Base-by-base conservation (phyloP, 495 filamentous ascomycete genomes). In the Ramalina peruviana region DNA sequence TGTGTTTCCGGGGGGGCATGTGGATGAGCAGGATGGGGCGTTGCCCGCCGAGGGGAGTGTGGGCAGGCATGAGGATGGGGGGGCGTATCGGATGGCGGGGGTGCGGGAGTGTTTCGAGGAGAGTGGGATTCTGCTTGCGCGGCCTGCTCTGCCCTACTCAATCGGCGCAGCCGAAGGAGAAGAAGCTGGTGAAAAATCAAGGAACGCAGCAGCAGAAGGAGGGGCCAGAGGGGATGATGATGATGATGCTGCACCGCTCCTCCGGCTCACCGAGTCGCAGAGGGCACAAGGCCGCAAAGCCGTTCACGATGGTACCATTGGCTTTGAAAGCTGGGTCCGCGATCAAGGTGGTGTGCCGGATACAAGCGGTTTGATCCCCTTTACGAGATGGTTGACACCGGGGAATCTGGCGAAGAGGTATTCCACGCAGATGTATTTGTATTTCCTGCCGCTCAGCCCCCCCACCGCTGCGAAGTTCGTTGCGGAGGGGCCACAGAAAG, bases 101-200 rank as follows among this genome's bases (percentile, higher is more conserved):
- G 79, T 97, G 47, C 72, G 90, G 3, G 90, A 97, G 67, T 84
- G 87, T 1, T 96, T 98, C 60, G 92, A 98, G 60, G 92, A 97
- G 64, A 88, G 84, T 54, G 92, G 92, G 0, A 85, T 97, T 38
- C 65, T 98, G 15, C 73, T 98, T 1, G 87, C 86, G 0, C 77
- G 74, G 40, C 33, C 30, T 20, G 19, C 19, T 20, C 19, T 20
- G n/a, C n/a, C n/a, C n/a, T n/a, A n/a, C n/a, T n/a, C n/a, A n/a
- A n/a, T n/a, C n/a, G n/a, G n/a, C n/a, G n/a, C n/a, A n/a, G n/a
- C n/a, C n/a, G n/a, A n/a, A n/a, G n/a, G n/a, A 62, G 54, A 61
- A 69, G 15, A 19, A 40, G 6, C n/a, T n/a, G n/a, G n/a, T n/a
- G n/a, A n/a, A n/a, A n/a, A n/a, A n/a, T n/a, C n/a, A n/a, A n/a